Conservation (phyloP, 2,329 filamentous ascomycete genomes). For the Pyrenochaeta sp. region DNA sequence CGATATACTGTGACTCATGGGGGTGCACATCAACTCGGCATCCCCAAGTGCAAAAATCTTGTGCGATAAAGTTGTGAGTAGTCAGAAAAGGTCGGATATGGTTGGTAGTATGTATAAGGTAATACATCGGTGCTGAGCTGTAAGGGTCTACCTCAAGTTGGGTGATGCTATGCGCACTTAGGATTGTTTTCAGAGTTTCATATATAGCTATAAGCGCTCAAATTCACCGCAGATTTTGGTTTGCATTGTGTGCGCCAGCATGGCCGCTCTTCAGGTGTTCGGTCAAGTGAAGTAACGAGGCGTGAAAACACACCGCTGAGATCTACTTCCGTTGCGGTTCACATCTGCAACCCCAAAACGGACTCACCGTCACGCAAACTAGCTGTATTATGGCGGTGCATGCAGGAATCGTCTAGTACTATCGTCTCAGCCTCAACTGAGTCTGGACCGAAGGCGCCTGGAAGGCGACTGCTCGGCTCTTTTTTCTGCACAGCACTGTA, state of each 20-base stretch:
- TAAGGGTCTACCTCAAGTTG: no score
- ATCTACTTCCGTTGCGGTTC: neutral
- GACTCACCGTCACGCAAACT: neutral
- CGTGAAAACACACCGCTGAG: slow-evolving; percentile 1
- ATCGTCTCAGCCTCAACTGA: no score
- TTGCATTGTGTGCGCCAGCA: neutral
- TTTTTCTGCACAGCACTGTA: no score
- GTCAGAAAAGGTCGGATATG: slow-evolving; percentile 19
- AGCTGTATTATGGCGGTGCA: neutral
- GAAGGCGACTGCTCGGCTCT: no score
- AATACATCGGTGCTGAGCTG: no score
- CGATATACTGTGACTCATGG: slow-evolving; percentile 18
- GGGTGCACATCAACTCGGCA: slow-evolving; percentile 19
- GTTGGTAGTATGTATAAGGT: slow-evolving; percentile 15
- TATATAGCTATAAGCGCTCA: neutral
- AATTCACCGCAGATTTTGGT: neutral
- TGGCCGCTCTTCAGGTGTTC: neutral
- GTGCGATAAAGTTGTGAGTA: slow-evolving; percentile 22
- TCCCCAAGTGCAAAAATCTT: slow-evolving; percentile 25
- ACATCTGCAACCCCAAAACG: neutral
- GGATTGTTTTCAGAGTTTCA: no score
- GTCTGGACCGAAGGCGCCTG: no score
- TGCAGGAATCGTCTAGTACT: neutral
- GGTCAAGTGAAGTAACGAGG: slow-evolving; percentile 1
- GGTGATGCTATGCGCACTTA: no score